Conservation (phyloP, 805 yeast species). For the Wickerhamiella azyma region DNA sequence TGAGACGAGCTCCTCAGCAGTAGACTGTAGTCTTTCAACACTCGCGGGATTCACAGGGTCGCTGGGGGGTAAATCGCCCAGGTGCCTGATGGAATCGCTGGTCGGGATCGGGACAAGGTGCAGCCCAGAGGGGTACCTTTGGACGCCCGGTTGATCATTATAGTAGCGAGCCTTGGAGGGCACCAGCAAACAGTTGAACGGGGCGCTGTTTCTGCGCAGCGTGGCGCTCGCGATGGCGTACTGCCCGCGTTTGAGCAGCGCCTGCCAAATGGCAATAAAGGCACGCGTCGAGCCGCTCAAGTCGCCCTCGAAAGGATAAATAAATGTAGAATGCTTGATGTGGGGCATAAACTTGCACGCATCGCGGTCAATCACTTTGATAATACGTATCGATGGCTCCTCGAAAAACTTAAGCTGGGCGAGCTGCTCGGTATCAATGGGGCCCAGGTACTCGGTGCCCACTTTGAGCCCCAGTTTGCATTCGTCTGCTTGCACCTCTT, state of each 20-base stretch:
- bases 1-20: slow-evolving; percentile 24
- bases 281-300: slow-evolving; percentile 52
- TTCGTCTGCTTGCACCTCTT: slow-evolving; percentile 27
- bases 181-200: slow-evolving; percentile 52
- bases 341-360: slow-evolving; percentile 35
- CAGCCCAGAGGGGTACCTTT: slow-evolving; percentile 54
- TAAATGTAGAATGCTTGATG: slow-evolving; percentile 41
- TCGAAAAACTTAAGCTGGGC: slow-evolving; percentile 26
- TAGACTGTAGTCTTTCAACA: background rate
- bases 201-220: slow-evolving; percentile 38
- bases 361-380: slow-evolving; percentile 31
- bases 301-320: slow-evolving; percentile 52
- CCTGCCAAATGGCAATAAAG: slow-evolving; percentile 51
- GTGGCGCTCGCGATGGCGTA: slow-evolving; percentile 68
- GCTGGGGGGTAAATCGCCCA: slow-evolving; percentile 33
- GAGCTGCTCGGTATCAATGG: slow-evolving; percentile 29
- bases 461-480: slow-evolving; percentile 30
- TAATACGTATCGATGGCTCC: slow-evolving; percentile 42
- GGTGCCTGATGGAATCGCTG: slow-evolving; percentile 56
- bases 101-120: slow-evolving; percentile 57
- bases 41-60: background rate
- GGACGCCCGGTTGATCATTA: slow-evolving; percentile 12
- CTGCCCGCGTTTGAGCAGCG: slow-evolving; percentile 37
- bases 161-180: slow-evolving; percentile 24
- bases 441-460: slow-evolving; percentile 28